Evolutionary conservation across 2,329 filamentous ascomycete species (phyloP), one percentile per base, ranked within the genome.

Genomic region (Fusarium sp.): DNA sequence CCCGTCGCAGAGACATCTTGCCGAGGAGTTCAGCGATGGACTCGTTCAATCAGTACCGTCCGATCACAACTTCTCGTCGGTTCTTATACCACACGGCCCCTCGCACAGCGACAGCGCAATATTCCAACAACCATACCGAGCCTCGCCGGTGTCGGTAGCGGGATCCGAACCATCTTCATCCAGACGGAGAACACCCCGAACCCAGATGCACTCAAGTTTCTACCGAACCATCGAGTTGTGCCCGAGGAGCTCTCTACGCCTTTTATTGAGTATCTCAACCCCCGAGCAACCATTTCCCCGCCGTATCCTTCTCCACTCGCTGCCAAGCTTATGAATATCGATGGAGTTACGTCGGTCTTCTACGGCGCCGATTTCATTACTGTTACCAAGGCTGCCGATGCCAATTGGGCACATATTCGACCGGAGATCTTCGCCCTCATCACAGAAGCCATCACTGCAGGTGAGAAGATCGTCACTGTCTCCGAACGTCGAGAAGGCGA

Each of bases 301-400:
- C 96, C 96, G 3, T 90, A 98, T 81, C 94, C 96, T 8, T 98
- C 96, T 26, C 95, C 94, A 24, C 90, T 99, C 47, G 96, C 96
- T 10, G 93, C 95, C 39, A 92, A 95, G 82, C 89, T 99, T 58
- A 92, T 98, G 87, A 95, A 94, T 81, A 93, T 98, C 70, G 96
- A 98, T 80, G 96, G 96, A 50, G 93, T 98, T n/a, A 95, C 93
- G 7, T 92, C 94, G 5, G 93, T 99, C 28, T 98, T 98, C 84
- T 98, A 97, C 84, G 96, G 96, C 59, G 85, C 90, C 39, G 95
- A 99, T 82, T 98, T 98, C 85, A 98, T 99, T 84, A 99, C 96
- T 18, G 93, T 99, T 41, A 98, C 93, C 48, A 99, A 99, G 83
- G 90, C 94, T 54, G 88, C 91, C 73, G 93, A 96, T 75, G 93